A percentile compares a stretch with the other conserved stretches of the same genome.
Conservation (phyloP, 1,284 basidiomycete species). For the Stygiomarasmius scandens region DNA sequence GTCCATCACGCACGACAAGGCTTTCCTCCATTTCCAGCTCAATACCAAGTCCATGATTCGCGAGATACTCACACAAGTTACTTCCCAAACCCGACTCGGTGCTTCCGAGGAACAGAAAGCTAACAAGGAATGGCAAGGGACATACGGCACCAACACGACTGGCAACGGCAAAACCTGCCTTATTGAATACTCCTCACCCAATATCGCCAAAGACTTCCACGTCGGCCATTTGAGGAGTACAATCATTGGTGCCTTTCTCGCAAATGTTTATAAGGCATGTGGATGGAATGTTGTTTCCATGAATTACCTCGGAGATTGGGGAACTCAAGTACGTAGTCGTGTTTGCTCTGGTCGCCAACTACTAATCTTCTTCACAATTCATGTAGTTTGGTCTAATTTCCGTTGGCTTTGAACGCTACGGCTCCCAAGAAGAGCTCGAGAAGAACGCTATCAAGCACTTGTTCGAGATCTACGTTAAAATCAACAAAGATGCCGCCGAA, state of each 20-base stretch:
- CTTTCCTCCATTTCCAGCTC: conserved; percentile 84
- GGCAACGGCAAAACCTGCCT: conserved; percentile 82
- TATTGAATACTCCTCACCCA: conserved; percentile 94
- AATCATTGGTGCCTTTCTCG: conserved; percentile 95
- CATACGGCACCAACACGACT: conserved; percentile 77
- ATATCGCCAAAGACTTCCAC: conserved; percentile 99
- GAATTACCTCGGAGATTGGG: conserved; percentile 97
- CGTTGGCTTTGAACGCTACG: conserved; percentile 91
- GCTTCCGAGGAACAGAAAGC: conserved; percentile 35
- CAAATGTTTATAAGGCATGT: conserved; percentile 90
- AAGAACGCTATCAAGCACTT: conserved; percentile 94
- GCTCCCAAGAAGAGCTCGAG: conserved; percentile 82
- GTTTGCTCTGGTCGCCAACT: not conserved
- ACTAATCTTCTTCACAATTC: not conserved
- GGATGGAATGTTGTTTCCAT: conserved; percentile 92
- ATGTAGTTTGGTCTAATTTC: conserved; percentile 84
- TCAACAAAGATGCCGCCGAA: conserved; percentile 82
- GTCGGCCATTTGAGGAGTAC: conserved; percentile 96
- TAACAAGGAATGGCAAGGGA: conserved; percentile 37
- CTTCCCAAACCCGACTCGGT: conserved; percentile 68
- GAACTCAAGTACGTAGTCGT: conserved; percentile 70
- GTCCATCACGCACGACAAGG: conserved; percentile 68
- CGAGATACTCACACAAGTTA: conserved; percentile 82
- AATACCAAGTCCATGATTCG: conserved; percentile 75
- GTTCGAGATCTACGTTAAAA: conserved; percentile 92